phyloP scores from a whole-genome alignment of 2,329 filamentous ascomycete genomes.

The Aspergillus sp. region DNA sequence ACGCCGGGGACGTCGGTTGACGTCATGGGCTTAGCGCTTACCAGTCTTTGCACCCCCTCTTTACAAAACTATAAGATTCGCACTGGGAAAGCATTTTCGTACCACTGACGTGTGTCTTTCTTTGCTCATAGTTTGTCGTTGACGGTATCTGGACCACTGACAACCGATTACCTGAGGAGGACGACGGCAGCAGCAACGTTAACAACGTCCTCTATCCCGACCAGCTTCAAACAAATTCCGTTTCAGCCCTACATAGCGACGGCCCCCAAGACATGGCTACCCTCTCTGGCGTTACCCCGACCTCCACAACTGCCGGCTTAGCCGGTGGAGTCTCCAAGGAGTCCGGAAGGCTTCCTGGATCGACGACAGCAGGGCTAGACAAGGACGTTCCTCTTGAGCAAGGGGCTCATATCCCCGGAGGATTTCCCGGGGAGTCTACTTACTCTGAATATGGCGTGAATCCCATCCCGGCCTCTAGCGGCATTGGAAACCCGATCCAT shows the following conservation, averaged over 20 bases:
- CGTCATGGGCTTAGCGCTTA: conserved; percentile 19
- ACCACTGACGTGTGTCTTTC: conserved; percentile 14
- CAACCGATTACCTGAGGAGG: conserved; percentile 75
- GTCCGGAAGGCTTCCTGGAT: conserved; percentile 53
- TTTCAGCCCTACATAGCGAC: conserved; percentile 16
- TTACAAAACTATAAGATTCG: conserved; percentile 23
- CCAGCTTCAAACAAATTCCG: conserved; percentile 54
- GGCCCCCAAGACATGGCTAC: conserved; percentile 45
- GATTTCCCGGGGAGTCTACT: conserved; percentile 1
- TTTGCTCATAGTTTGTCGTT: conserved; percentile 74
- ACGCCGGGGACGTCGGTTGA: conserved; percentile 26
- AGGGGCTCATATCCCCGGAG: conserved; percentile 52
- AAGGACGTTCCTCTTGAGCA: conserved; percentile 65
- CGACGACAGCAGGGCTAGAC: conserved; percentile 70
- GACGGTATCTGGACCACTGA: conserved; percentile 89
- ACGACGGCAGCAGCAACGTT: conserved; percentile 77
- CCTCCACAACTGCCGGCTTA: conserved; percentile 66
- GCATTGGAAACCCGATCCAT: conserved; percentile 73
- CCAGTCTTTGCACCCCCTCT: conserved; percentile 13
- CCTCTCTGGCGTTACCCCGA: conserved; percentile 59
- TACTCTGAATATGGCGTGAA: conserved; percentile 59
- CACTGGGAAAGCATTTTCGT: conserved; percentile 11
- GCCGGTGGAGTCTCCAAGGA: conserved; percentile 37
- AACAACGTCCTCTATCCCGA: conserved; percentile 88
- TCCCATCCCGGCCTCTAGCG: conserved; percentile 59